A percentile compares a stretch with the other conserved stretches of the same genome.
These are phyloP conservation scores for Asterochloris erici DNA, from an alignment of 139 green algal genomes.

Conservation along the genomic window DNA sequence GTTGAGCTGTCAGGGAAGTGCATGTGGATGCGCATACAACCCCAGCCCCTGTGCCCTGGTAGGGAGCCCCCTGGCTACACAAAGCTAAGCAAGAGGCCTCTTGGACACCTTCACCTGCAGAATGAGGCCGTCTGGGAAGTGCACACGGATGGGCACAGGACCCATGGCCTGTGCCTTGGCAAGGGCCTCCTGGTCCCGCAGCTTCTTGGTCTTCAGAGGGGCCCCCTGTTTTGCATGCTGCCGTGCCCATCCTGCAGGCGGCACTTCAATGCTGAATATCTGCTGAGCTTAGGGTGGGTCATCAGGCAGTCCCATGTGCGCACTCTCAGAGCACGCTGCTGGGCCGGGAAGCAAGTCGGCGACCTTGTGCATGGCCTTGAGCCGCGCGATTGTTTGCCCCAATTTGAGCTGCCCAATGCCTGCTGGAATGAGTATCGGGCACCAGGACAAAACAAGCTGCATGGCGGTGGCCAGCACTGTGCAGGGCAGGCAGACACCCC, in stretches of 20 bases:
- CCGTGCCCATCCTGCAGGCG: background rate
- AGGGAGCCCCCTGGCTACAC: too few species aligned
- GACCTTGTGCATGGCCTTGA: too few species aligned
- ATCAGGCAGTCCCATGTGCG: too few species aligned
- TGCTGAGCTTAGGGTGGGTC: background rate
- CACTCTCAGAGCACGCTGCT: too few species aligned
- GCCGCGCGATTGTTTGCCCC: too few species aligned
- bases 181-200: constrained; percentile 25
- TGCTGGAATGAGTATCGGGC: too few species aligned
- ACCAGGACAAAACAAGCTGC: too few species aligned
- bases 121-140: constrained; percentile 26
- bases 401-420: too few species aligned
- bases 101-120: constrained; percentile 18
- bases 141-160: constrained; percentile 27
- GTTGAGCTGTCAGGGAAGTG: background rate
- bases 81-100: background rate
- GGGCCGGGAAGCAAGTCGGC: too few species aligned
- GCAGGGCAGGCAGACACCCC: too few species aligned
- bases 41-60: background rate
- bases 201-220: constrained; percentile 30
- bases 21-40: background rate
- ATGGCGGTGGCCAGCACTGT: too few species aligned
- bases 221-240: background rate
- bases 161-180: constrained; percentile 21
- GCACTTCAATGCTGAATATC: background rate